Percentiles rank a stretch among this genome's conserved stretches.
Conservation (phyloP, 495 filamentous ascomycete genomes). For the Immersiella caudata region DNA sequence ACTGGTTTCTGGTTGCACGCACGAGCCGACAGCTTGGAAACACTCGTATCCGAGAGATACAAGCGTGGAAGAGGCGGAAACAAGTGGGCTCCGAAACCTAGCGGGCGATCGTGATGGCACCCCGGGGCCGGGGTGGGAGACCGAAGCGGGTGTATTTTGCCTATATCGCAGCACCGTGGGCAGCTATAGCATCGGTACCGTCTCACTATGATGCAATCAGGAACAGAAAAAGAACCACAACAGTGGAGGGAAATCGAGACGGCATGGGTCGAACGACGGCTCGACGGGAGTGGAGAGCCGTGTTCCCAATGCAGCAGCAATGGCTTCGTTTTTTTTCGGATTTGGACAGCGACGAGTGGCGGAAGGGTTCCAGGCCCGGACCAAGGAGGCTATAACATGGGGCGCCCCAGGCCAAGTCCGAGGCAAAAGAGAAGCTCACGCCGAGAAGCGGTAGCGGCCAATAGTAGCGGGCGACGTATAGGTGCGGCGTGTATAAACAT, state of each 20-base stretch:
- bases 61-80: neutral
- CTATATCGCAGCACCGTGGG: slow-evolving; percentile 16
- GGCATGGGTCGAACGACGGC: slow-evolving; percentile 6
- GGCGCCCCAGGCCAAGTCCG: slow-evolving; percentile 16
- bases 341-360: neutral
- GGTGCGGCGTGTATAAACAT: neutral
- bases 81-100: neutral
- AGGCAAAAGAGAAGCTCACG: slow-evolving; percentile 8
- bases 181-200: slow-evolving; percentile 1
- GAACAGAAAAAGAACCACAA: neutral
- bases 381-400: slow-evolving; percentile 6
- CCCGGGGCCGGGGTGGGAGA: neutral
- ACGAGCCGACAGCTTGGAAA: neutral
- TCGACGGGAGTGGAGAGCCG: neutral
- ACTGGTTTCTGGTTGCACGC: neutral
- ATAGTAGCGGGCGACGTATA: neutral
- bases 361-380: neutral
- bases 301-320: neutral
- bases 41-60: neutral
- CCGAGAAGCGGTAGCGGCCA: neutral
- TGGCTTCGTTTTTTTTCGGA: neutral
- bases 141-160: slow-evolving; percentile 15
- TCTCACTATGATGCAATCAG: neutral
- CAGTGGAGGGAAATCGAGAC: neutral
- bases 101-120: neutral